Evolutionary conservation across 352 stramenopile species (phyloP), one percentile per base, ranked within the genome.

Genomic region (Globisporangium splendens): DNA sequence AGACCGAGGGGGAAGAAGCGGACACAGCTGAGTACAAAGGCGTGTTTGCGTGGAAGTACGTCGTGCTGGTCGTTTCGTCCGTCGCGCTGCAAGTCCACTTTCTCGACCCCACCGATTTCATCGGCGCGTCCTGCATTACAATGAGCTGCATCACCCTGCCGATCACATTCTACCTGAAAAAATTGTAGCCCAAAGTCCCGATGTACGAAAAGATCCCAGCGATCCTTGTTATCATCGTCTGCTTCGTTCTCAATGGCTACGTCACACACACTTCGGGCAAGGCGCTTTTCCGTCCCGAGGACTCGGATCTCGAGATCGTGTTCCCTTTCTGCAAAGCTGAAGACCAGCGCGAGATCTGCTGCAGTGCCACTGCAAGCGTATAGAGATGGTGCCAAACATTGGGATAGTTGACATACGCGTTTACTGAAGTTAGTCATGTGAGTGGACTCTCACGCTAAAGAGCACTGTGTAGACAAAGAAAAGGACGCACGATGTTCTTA

Each of bases 121-220:
- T 70, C 47, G 63, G 63, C 15, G 63, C 61, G 20, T 70, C 52
- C 12, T 12, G 15, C 17, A 60, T 69, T 20, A 51, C 59, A 24
- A 14, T 69, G 3, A 64, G 42, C 22, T 70, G 63, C 39, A 33
- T 70, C 44, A 64, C 65, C 13, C 35, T 70, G 43, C 60, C 51
- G 43, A 52, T 67, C 35, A 39, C 51, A n/a, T 69, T 68, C 46
- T 66, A 66, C 42, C 55, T 65, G 24, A 51, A 51, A 22, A 24
- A 44, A 42, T 8, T 24, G 31, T 51, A 20, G 53, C n/a, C 4
- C 0, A 28, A 17, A 15, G 18, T 44, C 17, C 60, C 60, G 17
- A 51, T 57, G 5, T 65, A 58, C 35, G 61, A 68, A 47, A 65
- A 65, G 38, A 31, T 50, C 14, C 14, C 46, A 14, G 56, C 48